These are phyloP conservation scores for Pleurotus eryngii DNA, from an alignment of 768 basidiomycete species.

Conservation along the genomic window DNA sequence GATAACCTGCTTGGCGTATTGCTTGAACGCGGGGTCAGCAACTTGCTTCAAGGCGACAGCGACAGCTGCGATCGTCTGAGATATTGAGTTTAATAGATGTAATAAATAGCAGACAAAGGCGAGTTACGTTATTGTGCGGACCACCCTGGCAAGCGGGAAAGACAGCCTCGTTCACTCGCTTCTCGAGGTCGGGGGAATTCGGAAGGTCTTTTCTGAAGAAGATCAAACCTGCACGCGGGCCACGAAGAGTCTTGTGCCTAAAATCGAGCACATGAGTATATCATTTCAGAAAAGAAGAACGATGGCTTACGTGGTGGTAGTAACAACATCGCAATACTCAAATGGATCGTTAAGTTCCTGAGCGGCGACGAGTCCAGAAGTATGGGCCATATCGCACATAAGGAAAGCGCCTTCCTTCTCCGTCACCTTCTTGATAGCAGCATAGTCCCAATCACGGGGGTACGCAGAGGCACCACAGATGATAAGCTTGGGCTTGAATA, in stretches of 20 bases:
- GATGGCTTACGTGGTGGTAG: slow-evolving; percentile 81
- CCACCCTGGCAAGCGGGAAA: slow-evolving; percentile 99
- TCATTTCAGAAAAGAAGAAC: slow-evolving; percentile 9
- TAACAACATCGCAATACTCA: slow-evolving; percentile 95
- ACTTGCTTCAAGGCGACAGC: slow-evolving; percentile 93
- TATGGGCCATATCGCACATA: slow-evolving; percentile 98
- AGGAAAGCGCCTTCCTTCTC: slow-evolving; percentile 89
- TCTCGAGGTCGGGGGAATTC: slow-evolving; percentile 83
- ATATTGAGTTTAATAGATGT: background rate
- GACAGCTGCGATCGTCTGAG: slow-evolving; percentile 88
- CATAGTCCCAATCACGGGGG: slow-evolving; percentile 98
- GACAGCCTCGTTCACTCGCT: slow-evolving; percentile 95
- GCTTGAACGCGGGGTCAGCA: slow-evolving; percentile 82
- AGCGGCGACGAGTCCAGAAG: slow-evolving; percentile 91
- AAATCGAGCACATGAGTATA: slow-evolving; percentile 3
- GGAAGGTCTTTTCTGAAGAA: slow-evolving; percentile 96
- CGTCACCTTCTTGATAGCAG: slow-evolving; percentile 71
- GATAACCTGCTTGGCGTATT: slow-evolving; percentile 94
- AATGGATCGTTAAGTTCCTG: slow-evolving; percentile 90
- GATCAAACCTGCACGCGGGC: slow-evolving; percentile 95
- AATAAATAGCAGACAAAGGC: background rate
- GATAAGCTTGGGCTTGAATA: slow-evolving; percentile 93
- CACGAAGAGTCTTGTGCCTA: slow-evolving; percentile 97
- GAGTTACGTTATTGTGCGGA: slow-evolving; percentile 88
- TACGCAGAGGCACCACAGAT: slow-evolving; percentile 99